Conservation (phyloP, 352 stramenopile species). For the Pythium folliculosum region DNA sequence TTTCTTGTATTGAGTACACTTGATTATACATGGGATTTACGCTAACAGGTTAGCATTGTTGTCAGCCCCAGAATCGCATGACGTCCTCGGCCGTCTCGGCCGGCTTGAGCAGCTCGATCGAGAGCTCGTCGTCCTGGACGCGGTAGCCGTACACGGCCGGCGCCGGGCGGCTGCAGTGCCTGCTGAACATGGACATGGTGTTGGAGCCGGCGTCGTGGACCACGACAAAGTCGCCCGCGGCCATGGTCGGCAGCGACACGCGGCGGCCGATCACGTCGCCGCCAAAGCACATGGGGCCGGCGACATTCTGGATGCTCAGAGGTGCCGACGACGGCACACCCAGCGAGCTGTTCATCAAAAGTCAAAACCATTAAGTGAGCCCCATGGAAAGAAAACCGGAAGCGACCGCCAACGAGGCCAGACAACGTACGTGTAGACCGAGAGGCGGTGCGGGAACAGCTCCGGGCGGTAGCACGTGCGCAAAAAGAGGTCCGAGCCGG, state of each 20-base stretch:
- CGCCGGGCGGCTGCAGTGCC: slow-evolving; percentile 82
- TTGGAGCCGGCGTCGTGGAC: slow-evolving; percentile 89
- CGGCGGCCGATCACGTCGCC: slow-evolving; percentile 85
- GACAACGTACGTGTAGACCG: slow-evolving; percentile 73
- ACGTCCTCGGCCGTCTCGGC: slow-evolving; percentile 76
- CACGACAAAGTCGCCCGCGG: slow-evolving; percentile 79
- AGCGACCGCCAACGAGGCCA: background rate
- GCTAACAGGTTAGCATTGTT: too few species aligned
- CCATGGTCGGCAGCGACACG: slow-evolving; percentile 60
- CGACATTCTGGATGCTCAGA: slow-evolving; percentile 71
- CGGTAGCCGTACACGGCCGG: slow-evolving; percentile 85
- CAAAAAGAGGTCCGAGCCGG: slow-evolving; percentile 90
- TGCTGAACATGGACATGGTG: slow-evolving; percentile 87
- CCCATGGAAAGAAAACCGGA: background rate
- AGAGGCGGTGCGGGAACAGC: slow-evolving; percentile 79
- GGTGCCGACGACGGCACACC: slow-evolving; percentile 50
- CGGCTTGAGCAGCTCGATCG: slow-evolving; percentile 70
- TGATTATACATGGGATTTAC: background rate
- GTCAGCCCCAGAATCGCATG: slow-evolving; percentile 77
- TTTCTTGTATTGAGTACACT: background rate
- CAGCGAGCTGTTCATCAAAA: slow-evolving; percentile 33
- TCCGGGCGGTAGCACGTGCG: slow-evolving; percentile 85
- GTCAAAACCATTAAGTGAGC: slow-evolving; percentile 9
- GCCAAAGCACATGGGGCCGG: slow-evolving; percentile 91
- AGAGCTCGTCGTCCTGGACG: slow-evolving; percentile 44